These are phyloP conservation scores for Elsinoe arachidis DNA, from an alignment of 2,329 filamentous ascomycete genomes.

Conservation along the genomic window DNA sequence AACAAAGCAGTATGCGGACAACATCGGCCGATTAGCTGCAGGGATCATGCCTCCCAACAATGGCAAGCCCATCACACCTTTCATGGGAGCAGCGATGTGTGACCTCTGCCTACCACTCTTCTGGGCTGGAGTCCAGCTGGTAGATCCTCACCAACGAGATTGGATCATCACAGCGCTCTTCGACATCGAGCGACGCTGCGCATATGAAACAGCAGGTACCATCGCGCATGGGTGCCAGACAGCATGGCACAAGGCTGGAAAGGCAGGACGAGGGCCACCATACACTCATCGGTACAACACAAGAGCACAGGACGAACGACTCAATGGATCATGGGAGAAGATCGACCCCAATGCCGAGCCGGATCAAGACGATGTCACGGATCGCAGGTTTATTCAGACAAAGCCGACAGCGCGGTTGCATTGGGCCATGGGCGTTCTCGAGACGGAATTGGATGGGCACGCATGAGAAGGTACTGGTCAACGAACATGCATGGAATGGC, in stretches of 20 bases:
- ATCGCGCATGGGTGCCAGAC: slow-evolving; percentile 80
- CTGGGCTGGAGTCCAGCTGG: slow-evolving; percentile 75
- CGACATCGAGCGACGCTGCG: slow-evolving; percentile 70
- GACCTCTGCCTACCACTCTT: slow-evolving; percentile 78
- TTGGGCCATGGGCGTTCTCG: slow-evolving; percentile 70
- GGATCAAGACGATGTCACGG: slow-evolving; percentile 24
- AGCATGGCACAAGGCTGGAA: slow-evolving; percentile 67
- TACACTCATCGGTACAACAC: slow-evolving; percentile 45
- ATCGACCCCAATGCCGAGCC: slow-evolving; percentile 23
- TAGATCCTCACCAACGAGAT: slow-evolving; percentile 59
- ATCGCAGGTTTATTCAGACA: slow-evolving; percentile 52
- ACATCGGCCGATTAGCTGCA: slow-evolving; percentile 39
- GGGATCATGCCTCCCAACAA: slow-evolving; percentile 48
- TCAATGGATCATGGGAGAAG: slow-evolving; percentile 26
- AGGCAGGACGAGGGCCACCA: slow-evolving; percentile 65
- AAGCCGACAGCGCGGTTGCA: slow-evolving; percentile 55
- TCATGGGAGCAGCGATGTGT: slow-evolving; percentile 70
- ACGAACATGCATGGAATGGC: not conserved
- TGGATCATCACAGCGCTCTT: slow-evolving; percentile 69
- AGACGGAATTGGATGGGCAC: slow-evolving; percentile 62
- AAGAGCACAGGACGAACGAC: slow-evolving; percentile 22
- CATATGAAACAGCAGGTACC: slow-evolving; percentile 74
- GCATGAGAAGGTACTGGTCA: not conserved
- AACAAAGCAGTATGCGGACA: slow-evolving; percentile 26
- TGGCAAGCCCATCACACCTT: slow-evolving; percentile 58